Conservation (phyloP, 2,329 filamentous ascomycete genomes). For the Pyricularia pennisetigena region DNA sequence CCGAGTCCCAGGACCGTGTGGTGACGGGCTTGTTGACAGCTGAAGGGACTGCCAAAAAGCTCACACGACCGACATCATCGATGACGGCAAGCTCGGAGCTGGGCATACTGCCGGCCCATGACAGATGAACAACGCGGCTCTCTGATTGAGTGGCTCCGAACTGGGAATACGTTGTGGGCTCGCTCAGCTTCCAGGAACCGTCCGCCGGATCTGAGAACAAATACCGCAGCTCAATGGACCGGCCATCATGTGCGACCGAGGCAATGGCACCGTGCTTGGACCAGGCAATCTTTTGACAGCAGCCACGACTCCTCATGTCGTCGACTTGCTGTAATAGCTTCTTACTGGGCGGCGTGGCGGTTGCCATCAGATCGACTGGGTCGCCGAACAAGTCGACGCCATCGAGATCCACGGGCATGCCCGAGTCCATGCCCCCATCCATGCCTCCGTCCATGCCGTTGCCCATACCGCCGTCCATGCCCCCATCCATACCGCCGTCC, state of each 20-base stretch:
- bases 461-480: constrained; percentile 26
- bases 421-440: constrained; percentile 35
- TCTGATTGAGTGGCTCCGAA: constrained; percentile 52
- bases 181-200: constrained; percentile 67
- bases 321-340: constrained; percentile 65
- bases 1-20: constrained; percentile 52
- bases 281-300: constrained; percentile 78
- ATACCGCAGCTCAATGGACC: constrained; percentile 61
- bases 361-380: constrained; percentile 35
- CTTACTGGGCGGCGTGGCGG: constrained; percentile 45
- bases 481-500: background rate
- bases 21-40: constrained; percentile 63
- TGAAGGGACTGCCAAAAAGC: constrained; percentile 61
- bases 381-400: constrained; percentile 45
- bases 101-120: constrained; percentile 51
- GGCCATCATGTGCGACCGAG: constrained; percentile 64
- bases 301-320: constrained; percentile 65
- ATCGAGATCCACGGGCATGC: constrained; percentile 61
- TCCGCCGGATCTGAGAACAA: constrained; percentile 58
- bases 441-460: constrained; percentile 35
- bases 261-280: constrained; percentile 82
- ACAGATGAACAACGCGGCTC: constrained; percentile 66
- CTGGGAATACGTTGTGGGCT: constrained; percentile 54
- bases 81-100: constrained; percentile 73
- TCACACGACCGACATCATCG: constrained; percentile 68